Conservation (phyloP, 345 rosid species). For the Hevea brasiliensis region DNA sequence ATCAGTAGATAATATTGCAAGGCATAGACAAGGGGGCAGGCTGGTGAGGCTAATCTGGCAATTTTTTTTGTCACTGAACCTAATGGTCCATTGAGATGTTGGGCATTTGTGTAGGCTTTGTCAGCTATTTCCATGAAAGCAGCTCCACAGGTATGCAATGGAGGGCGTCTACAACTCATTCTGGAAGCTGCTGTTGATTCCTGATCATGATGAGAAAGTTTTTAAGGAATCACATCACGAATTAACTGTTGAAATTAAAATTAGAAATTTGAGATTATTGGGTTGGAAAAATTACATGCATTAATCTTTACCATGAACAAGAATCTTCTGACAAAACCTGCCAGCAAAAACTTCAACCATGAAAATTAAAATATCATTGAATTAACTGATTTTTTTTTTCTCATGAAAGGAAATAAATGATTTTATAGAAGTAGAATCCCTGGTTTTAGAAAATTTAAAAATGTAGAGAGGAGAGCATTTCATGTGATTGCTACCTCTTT, state of each 20-base stretch:
- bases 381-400: too few species aligned
- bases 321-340: not conserved
- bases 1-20: slow-evolving; percentile 38
- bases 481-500: not conserved
- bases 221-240: too few species aligned
- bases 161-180: slow-evolving; percentile 45
- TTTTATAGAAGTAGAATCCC: not conserved
- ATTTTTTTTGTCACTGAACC: slow-evolving; percentile 30
- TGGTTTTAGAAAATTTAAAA: not conserved
- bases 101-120: slow-evolving; percentile 37
- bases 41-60: slow-evolving; percentile 18
- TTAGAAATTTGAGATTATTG: not conserved
- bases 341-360: not conserved
- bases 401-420: not conserved
- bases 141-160: slow-evolving; percentile 55
- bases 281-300: too few species aligned
- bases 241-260: not conserved
- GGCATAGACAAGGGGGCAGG: slow-evolving; percentile 26
- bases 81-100: slow-evolving; percentile 35
- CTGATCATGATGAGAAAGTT: slow-evolving; percentile 4
- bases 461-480: not conserved
- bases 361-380: not conserved
- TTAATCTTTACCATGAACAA: not conserved
- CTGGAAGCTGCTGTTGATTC: slow-evolving; percentile 13
- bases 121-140: slow-evolving; percentile 36